Evolutionary conservation across 2,329 filamentous ascomycete species (phyloP).

Genomic region (Pestalotiopsis sp.): DNA sequence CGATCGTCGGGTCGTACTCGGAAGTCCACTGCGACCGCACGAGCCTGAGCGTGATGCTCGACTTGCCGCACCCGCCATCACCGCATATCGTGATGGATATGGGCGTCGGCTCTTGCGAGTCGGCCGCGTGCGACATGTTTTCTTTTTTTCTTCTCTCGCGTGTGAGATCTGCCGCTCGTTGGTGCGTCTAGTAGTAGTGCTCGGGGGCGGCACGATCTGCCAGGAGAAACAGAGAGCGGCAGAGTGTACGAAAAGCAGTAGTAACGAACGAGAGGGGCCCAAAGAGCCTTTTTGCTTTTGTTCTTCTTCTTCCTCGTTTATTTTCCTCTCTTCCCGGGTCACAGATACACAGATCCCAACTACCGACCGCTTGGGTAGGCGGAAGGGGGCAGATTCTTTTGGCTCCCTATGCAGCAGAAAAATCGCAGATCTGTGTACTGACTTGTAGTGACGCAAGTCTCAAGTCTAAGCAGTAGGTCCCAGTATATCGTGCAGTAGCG

Average conservation of each 20-base stretch:
- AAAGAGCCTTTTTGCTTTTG: background rate
- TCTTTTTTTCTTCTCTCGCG: slow-evolving; percentile 6
- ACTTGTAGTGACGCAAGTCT: background rate
- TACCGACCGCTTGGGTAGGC: background rate
- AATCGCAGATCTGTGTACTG: background rate
- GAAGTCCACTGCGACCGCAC: slow-evolving; percentile 84
- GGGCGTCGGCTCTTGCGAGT: slow-evolving; percentile 48
- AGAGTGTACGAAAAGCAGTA: background rate
- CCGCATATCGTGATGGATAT: slow-evolving; percentile 83
- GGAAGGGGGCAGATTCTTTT: background rate
- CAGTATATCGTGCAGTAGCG: slow-evolving; percentile 2
- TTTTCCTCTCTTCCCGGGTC: background rate
- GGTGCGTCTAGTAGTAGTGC: background rate
- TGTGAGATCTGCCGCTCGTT: background rate
- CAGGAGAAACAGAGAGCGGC: background rate
- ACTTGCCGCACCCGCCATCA: slow-evolving; percentile 84
- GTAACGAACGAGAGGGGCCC: background rate
- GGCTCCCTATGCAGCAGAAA: background rate
- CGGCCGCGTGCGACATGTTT: slow-evolving; percentile 18
- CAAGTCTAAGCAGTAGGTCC: background rate
- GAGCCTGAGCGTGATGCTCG: slow-evolving; percentile 80
- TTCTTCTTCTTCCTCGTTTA: background rate
- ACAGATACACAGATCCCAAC: background rate
- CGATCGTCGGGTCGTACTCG: slow-evolving; percentile 80
- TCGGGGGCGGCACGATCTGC: background rate